These are phyloP conservation scores for Leptoxyphium fumago DNA, from an alignment of 2,329 filamentous ascomycete species.

Conservation along the genomic window DNA sequence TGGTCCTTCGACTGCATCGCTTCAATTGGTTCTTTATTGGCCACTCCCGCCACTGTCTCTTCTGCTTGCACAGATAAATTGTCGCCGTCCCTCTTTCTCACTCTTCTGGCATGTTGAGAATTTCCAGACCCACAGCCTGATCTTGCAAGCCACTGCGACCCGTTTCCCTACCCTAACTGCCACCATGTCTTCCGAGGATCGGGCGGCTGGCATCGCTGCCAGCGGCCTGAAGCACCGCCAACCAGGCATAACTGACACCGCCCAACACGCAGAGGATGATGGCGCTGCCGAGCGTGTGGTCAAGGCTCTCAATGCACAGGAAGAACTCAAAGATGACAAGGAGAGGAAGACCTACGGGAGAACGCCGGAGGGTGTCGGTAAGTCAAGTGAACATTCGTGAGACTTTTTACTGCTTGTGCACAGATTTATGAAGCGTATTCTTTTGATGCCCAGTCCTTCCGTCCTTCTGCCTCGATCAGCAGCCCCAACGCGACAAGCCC, in stretches of 20 bases:
- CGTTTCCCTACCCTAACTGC: not conserved
- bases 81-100: not conserved
- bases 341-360: slow-evolving; percentile 72
- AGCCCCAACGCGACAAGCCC: not conserved
- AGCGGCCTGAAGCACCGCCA: slow-evolving; percentile 35
- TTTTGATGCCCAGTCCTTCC: not conserved
- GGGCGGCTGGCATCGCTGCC: not conserved
- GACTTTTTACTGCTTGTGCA: not conserved
- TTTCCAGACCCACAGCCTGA: not conserved
- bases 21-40: no score
- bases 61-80: not conserved
- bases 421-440: not conserved
- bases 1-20: no score
- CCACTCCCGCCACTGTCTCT: not conserved
- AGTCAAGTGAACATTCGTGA: not conserved
- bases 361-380: slow-evolving; percentile 79
- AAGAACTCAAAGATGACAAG: slow-evolving; percentile 31
- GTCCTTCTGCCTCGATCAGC: not conserved
- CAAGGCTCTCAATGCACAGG: slow-evolving; percentile 34
- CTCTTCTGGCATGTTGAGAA: not conserved
- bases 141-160: not conserved
- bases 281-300: slow-evolving; percentile 33
- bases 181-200: not conserved
- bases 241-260: slow-evolving; percentile 18
- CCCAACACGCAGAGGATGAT: slow-evolving; percentile 16